Conservation (phyloP, 192 early-diverging fungal genomes). For the Backusella mclennaniae region DNA sequence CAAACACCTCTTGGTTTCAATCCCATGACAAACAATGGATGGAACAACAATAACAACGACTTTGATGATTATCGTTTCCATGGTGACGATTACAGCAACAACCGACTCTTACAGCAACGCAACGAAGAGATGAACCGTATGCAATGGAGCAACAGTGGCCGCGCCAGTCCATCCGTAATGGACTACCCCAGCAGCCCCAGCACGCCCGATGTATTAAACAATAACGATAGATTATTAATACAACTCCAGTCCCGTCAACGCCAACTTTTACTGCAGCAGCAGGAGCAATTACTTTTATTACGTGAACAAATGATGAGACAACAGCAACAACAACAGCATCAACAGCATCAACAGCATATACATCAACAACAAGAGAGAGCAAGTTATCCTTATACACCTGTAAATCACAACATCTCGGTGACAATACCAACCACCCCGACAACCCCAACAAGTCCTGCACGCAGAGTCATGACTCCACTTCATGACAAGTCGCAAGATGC, state of each 20-base stretch:
- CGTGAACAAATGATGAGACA: slow-evolving; percentile 25
- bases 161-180: neutral
- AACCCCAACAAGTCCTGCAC: neutral
- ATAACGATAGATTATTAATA: slow-evolving; percentile 11
- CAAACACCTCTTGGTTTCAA: neutral
- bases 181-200: slow-evolving; percentile 5
- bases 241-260: slow-evolving; percentile 18
- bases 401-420: slow-evolving; percentile 14
- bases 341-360: slow-evolving; percentile 28
- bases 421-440: neutral
- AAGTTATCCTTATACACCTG: slow-evolving; percentile 25
- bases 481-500: slow-evolving; percentile 12
- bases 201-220: neutral
- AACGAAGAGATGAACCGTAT: neutral
- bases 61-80: neutral
- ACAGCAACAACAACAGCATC: neutral
- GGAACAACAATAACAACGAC: neutral
- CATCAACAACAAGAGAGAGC: slow-evolving; percentile 28
- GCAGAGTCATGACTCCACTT: neutral
- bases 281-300: slow-evolving; percentile 17
- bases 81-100: neutral
- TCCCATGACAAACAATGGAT: neutral
- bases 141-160: neutral
- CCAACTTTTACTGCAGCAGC: slow-evolving; percentile 10
- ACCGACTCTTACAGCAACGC: neutral